Evolutionary conservation across 1,139 yeast genomes (phyloP), one percentile per base, ranked within the genome.

Genomic region (Zygosaccharomyces sapae): DNA sequence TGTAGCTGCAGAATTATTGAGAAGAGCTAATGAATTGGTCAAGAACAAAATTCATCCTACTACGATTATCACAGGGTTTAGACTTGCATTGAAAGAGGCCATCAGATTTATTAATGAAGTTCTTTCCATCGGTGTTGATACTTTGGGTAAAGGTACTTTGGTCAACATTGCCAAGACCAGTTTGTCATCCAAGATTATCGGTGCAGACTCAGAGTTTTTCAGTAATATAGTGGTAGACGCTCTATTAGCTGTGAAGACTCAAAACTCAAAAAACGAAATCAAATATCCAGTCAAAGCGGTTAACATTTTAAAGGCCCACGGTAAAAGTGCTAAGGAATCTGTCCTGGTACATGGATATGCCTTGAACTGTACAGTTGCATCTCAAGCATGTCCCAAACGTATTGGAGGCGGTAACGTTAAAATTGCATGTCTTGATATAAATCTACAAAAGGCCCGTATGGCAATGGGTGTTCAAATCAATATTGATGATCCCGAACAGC

Each of bases 281-380:
- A 88, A 84, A 69, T 94, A 94, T 67, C 99, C 99, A 1, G 96
- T 92, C 45, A 94, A 94, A 72, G 98, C 98, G 1, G 97, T 94
- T 50, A 94, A 94, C 65, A 82, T 94, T 47, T 76, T 94, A 60
- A 94, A 94, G 68, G 97, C 98, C 0, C 97, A 92, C 65, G 99
- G 99, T 55, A 89, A 89, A 66, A 86, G 96, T 6, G 77, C 96
- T 1, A 75, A 75, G 3, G 99, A 94, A 70, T 86, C 96, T 31
- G 72, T 86, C 52, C 74, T 92, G 47, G 89, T 94, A 39, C 79
- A 88, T 62, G 99, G 99, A 24, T 94, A 94, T 65, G 98, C 98
- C 1, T 75, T 94, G 58, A 94, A 94, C 73, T 90, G 97, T 73
- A 92, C 98, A 0, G 89, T 92, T 53, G 98, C 97, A 1, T 86